phyloP scores from a whole-genome alignment of 2,329 filamentous ascomycete species.

The Ophiosphaerella korrae region DNA sequence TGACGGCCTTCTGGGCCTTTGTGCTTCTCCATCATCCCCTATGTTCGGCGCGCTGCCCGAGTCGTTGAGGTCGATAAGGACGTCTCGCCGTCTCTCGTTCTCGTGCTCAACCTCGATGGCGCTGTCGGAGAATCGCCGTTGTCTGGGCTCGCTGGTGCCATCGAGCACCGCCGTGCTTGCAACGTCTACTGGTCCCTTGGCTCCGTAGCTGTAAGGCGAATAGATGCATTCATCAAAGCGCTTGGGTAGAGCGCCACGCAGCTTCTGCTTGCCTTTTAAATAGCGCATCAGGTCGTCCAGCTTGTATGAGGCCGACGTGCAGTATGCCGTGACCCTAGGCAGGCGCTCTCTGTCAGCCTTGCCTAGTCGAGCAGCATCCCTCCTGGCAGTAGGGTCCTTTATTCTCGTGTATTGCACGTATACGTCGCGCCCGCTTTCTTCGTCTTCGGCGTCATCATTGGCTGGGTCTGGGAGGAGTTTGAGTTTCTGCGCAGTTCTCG shows the following conservation, averaged over 20 bases:
- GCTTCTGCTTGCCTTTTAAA: conserved; percentile 80
- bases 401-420: conserved; percentile 98
- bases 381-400: conserved; percentile 90
- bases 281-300: conserved; percentile 90
- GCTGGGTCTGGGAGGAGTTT: conserved; percentile 95
- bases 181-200: conserved; percentile 46
- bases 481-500: conserved; percentile 93
- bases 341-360: conserved; percentile 89
- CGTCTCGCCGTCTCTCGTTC: conserved; percentile 61
- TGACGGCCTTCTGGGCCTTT: conserved; percentile 29
- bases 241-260: conserved; percentile 82
- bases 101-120: conserved; percentile 70
- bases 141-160: conserved; percentile 41
- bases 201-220: conserved; percentile 83
- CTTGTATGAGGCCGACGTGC: conserved; percentile 88
- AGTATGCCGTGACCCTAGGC: conserved; percentile 94
- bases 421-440: conserved; percentile 91
- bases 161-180: conserved; percentile 40
- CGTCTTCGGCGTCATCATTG: conserved; percentile 75
- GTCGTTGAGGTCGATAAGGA: conserved; percentile 66
- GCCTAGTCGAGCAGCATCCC: conserved; percentile 88
- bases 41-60: conserved; percentile 39
- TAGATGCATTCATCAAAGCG: conserved; percentile 98
- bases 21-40: conserved; percentile 31
- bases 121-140: conserved; percentile 75